Percentiles rank a stretch among this genome's conserved stretches.
phyloP scores from a whole-genome alignment of 1,284 basidiomycete species.

The Peniophora sp. region DNA sequence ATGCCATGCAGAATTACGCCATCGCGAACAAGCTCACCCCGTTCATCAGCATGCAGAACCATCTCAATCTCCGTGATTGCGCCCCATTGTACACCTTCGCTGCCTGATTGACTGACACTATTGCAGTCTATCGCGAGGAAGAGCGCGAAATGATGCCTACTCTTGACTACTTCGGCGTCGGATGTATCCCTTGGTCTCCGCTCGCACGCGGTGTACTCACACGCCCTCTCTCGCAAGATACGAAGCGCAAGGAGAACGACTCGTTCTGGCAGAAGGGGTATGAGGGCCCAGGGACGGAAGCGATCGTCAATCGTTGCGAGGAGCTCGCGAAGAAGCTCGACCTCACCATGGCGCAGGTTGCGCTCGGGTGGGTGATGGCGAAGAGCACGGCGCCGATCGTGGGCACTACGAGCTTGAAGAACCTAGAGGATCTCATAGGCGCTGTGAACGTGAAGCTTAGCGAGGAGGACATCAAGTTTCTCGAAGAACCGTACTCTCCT shows the following conservation, averaged over 20 bases:
- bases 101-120: slow-evolving; percentile 54
- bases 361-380: slow-evolving; percentile 29
- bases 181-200: slow-evolving; percentile 30
- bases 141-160: neutral
- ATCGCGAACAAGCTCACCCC: slow-evolving; percentile 7
- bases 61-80: slow-evolving; percentile 24
- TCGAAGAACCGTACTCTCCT: slow-evolving; percentile 35
- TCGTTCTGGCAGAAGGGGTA: slow-evolving; percentile 26
- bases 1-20: slow-evolving; percentile 17
- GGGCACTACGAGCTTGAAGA: slow-evolving; percentile 17
- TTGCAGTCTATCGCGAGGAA: slow-evolving; percentile 27
- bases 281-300: neutral
- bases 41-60: slow-evolving; percentile 10
- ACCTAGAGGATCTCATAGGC: slow-evolving; percentile 9
- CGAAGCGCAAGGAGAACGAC: slow-evolving; percentile 20
- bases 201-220: slow-evolving; percentile 28
- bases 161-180: neutral
- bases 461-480: slow-evolving; percentile 42
- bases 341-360: slow-evolving; percentile 50
- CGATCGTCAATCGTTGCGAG: slow-evolving; percentile 23
- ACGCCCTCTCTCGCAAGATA: slow-evolving; percentile 31
- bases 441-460: slow-evolving; percentile 35
- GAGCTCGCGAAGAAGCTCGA: slow-evolving; percentile 43
- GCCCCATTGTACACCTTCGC: slow-evolving; percentile 63
- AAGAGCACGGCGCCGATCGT: slow-evolving; percentile 46